These are phyloP conservation scores for Suillus decipiens DNA, from an alignment of 768 basidiomycete genomes.

Conservation along the genomic window DNA sequence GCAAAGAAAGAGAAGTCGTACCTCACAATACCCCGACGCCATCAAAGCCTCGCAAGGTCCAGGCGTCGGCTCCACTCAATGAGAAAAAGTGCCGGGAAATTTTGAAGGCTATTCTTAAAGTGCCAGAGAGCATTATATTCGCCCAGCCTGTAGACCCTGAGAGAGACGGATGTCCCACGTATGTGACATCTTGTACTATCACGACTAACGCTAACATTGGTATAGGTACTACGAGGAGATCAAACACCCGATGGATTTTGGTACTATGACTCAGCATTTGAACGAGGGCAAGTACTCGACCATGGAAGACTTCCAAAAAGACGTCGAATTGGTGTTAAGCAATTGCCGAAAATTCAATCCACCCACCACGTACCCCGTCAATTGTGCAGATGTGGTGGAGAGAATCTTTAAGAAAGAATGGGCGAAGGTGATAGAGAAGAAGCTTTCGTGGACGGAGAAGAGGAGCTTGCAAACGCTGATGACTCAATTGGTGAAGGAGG, in stretches of 20 bases:
- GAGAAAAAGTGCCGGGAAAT: conserved; percentile 83
- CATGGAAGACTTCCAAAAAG: conserved; percentile 81
- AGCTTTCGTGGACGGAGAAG: conserved; percentile 79
- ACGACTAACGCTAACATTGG: conserved; percentile 10
- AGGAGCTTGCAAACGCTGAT: conserved; percentile 71
- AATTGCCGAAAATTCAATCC: conserved; percentile 96
- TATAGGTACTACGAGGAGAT: conserved; percentile 91
- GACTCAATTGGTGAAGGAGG: conserved; percentile 68
- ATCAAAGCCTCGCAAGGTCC: conserved; percentile 40
- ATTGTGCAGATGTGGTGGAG: conserved; percentile 75
- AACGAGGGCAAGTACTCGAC: conserved; percentile 65
- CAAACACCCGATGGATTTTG: conserved; percentile 89
- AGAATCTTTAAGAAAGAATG: conserved; percentile 83
- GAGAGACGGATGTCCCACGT: conserved; percentile 89
- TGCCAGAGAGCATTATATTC: conserved; percentile 76
- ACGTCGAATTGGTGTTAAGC: conserved; percentile 78
- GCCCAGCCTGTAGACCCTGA: conserved; percentile 80
- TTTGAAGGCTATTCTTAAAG: conserved; percentile 55
- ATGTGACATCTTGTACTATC: conserved; percentile 33
- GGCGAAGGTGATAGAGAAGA: conserved; percentile 71
- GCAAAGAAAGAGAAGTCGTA: conserved; percentile 70
- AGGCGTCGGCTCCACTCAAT: conserved; percentile 58
- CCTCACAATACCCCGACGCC: conserved; percentile 34
- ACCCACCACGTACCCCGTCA: conserved; percentile 69
- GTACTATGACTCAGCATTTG: conserved; percentile 74